Base-by-base conservation (phyloP, 441 rosid species). In the Geranium incanum region DNA sequence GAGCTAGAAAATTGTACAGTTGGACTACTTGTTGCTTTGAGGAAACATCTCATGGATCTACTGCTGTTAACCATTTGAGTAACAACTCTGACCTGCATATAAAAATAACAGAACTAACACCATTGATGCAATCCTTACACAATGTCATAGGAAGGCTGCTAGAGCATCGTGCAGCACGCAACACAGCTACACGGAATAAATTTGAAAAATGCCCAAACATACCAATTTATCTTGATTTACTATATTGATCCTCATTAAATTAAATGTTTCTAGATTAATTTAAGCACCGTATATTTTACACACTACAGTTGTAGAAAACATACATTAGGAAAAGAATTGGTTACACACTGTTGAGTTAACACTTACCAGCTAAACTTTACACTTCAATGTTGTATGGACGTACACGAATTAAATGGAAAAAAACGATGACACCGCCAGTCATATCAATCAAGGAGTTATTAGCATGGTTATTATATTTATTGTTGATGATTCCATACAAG, bases 41-140 rank as follows among this genome's bases (percentile, higher is more conserved):
- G 71, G 75, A 80, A 93, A 64, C 88, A 84, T 78, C 95, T 86
- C 87, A 93, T 76, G 59, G 92, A 84, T 78, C 78, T 78, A 75
- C 87, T 79, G 62, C 80, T 72, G 69, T 73, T 82, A 64, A 84
- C 86, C 95, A 93, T 88, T 57, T 80, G 70, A 82, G 71, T 77
- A 72, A 87, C 86, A 71, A 74, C 74, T 72, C 79, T 71, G 62
- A 91, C 89, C 97, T 93, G 83, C 48, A 67, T 48, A 68, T 33
- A 72, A 72, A 52, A 52, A 11, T 19, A 57, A 36, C 3, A 68
- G 9, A 74, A 1, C 28, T 9, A 76, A 70, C 16, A 16, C 12
- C 23, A 39, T 41, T 6, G 6, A 28, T 50, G 59, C 67, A 67
- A 23, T 43, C 59, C 65, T 15, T n/a, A 33, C 43, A 28, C 48